Percentiles rank a stretch among this genome's conserved stretches.
phyloP scores from a whole-genome alignment of 1,284 basidiomycete genomes.

The Ganoderma multipileum region DNA sequence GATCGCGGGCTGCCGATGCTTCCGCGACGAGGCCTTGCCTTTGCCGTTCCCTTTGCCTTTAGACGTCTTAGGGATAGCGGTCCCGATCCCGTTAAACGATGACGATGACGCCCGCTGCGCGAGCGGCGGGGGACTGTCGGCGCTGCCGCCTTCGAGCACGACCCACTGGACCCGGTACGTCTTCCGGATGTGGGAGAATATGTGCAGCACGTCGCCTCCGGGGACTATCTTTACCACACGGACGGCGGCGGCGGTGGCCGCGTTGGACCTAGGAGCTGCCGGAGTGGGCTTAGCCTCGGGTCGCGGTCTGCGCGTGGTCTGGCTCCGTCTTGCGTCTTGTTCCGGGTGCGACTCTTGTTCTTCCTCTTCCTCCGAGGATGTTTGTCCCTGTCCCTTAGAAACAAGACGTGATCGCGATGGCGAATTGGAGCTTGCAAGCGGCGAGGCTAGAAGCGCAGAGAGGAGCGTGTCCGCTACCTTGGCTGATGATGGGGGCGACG shows the following conservation, averaged over 20 bases:
- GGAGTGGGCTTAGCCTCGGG: conserved; percentile 3
- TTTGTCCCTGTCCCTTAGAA: neutral
- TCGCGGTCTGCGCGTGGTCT: neutral
- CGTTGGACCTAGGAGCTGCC: neutral
- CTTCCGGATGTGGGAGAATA: conserved; percentile 93
- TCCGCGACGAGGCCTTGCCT: conserved; percentile 5
- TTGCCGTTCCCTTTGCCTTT: conserved; percentile 14
- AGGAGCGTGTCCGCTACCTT: conserved; percentile 51
- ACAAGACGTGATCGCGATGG: neutral
- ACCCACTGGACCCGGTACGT: conserved; percentile 86
- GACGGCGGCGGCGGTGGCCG: conserved; percentile 22
- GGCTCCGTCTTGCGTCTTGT: conserved; percentile 3
- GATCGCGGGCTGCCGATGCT: conserved; percentile 4
- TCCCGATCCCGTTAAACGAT: conserved; percentile 12
- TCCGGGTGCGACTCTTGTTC: neutral
- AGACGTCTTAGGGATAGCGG: conserved; percentile 19
- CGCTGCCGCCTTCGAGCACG: conserved; percentile 58
- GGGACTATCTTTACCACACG: conserved; percentile 54
- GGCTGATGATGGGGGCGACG: conserved; percentile 43
- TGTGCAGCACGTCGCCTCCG: conserved; percentile 76
- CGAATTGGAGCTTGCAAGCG: conserved; percentile 29
- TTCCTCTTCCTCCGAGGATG: neutral
- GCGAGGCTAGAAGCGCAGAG: conserved; percentile 46
- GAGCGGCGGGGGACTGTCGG: conserved; percentile 37
- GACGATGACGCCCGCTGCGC: conserved; percentile 6